Base-by-base conservation (phyloP, 78 protist species). In the Bodo saltans region DNA sequence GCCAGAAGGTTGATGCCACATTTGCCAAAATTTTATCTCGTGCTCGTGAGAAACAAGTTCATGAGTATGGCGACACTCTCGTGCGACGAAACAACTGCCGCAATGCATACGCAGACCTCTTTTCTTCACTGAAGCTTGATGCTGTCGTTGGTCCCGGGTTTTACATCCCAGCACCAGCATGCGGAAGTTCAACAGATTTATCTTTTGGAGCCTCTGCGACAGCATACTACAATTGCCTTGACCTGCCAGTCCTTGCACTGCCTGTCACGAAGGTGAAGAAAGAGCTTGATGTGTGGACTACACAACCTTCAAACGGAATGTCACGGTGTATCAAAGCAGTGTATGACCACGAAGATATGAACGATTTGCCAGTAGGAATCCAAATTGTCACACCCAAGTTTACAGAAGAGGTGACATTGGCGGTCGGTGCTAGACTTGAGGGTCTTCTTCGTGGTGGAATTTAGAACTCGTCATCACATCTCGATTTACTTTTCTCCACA, bases 341-440 rank as follows among this genome's bases (percentile, higher is more conserved):
- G n/a, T n/a, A n/a, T n/a, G n/a, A n/a, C n/a, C n/a, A n/a, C n/a
- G n/a, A n/a, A n/a, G n/a, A 47, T 17, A 17, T 47, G 60, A 17
- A 8, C n/a, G 60, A 17, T 8, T 17, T 76, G 29, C 81, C 81
- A 8, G 53, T 76, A 8, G 81, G 81, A 17, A 17, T 76, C 35
- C 81, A 76, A 17, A 73, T 76, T 17, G 81, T 76, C 38, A 73
- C 70, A 8, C 37, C 68, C 37, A 8, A 21, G 29, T 35, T 35
- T 17, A 17, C 30, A 8, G 74, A 71, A 8, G 53, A 71, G 74
- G 32, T 23, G 40, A 17, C 17, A 8, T 17, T 71, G 29, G 74
- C 30, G 32, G 39, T 71, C 40, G 39, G 30, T 17, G 30, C 8
- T 17, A 37, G 29, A 8, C 39, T 71, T 17, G 81, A 76, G 40